phyloP scores from a whole-genome alignment of 208 protist species.

The Trypanosoma mega region DNA sequence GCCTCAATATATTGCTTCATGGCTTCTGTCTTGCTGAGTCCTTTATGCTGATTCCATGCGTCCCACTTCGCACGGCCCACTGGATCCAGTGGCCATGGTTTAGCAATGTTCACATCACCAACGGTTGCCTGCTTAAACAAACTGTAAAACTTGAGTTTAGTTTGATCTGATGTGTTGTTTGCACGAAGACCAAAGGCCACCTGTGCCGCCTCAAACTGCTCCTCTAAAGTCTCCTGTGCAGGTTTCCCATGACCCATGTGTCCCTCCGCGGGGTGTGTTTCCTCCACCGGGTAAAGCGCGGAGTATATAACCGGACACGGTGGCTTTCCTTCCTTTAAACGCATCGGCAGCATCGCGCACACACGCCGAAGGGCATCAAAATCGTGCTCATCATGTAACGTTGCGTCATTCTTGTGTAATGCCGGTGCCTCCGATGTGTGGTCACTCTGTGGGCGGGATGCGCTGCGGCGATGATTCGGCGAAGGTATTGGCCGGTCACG shows the following conservation, averaged over 20 bases:
- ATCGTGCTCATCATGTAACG: conserved; percentile 24
- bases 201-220: conserved; percentile 61
- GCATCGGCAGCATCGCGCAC: conserved; percentile 34
- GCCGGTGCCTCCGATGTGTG: no score
- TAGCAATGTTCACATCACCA: conserved; percentile 70
- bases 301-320: conserved; percentile 45
- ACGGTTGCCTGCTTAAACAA: conserved; percentile 88
- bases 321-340: conserved; percentile 46
- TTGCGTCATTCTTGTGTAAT: no score
- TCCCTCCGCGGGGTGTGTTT: not conserved
- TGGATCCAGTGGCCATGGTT: conserved; percentile 78
- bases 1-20: conserved; percentile 80
- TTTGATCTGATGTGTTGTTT: conserved; percentile 43
- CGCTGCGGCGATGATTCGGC: conserved; percentile 25
- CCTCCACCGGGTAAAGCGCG: conserved; percentile 33
- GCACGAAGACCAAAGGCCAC: conserved; percentile 47
- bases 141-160: conserved; percentile 85
- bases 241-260: conserved; percentile 6
- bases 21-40: conserved; percentile 77
- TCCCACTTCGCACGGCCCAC: conserved; percentile 91
- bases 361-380: conserved; percentile 32
- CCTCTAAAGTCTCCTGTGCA: conserved; percentile 29
- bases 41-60: conserved; percentile 85
- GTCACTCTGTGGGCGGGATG: conserved; percentile 13
- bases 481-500: conserved; percentile 33